These are phyloP conservation scores for Macaranga tanarius DNA, from an alignment of 441 rosid species.

Conservation along the genomic window DNA sequence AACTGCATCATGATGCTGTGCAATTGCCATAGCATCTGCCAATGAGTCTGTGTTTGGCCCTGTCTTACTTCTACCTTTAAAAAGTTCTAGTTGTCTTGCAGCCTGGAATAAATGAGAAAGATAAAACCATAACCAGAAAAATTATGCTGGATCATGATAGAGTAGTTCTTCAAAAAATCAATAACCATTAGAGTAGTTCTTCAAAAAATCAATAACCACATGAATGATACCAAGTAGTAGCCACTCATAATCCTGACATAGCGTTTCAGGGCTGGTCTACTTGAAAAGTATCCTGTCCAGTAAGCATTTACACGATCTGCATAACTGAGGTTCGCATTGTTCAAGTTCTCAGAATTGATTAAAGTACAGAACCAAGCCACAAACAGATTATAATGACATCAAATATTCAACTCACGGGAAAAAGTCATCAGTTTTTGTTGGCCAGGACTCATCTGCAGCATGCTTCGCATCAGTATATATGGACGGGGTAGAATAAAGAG, in stretches of 20 bases:
- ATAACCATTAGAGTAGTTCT: slow-evolving; percentile 2
- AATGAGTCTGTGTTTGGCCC: slow-evolving; percentile 80
- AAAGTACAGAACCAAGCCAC: slow-evolving; percentile 19
- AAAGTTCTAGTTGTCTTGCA: slow-evolving; percentile 92
- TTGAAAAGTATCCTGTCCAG: slow-evolving; percentile 98
- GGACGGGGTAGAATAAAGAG: slow-evolving; percentile 96
- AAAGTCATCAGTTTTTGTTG: slow-evolving; percentile 81
- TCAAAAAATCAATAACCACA: slow-evolving; percentile 10
- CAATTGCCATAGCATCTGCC: slow-evolving; percentile 93
- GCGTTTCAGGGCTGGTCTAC: slow-evolving; percentile 92
- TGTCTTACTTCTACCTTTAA: slow-evolving; percentile 62
- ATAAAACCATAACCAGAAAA: slow-evolving; percentile 12
- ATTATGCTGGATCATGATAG: slow-evolving; percentile 7
- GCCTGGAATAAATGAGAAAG: slow-evolving; percentile 50
- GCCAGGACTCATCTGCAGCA: slow-evolving; percentile 78
- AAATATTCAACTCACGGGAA: slow-evolving; percentile 79
- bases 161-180: slow-evolving; percentile 9
- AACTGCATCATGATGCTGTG: slow-evolving; percentile 99
- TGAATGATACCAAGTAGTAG: slow-evolving; percentile 76
- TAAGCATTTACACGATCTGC: slow-evolving; percentile 95
- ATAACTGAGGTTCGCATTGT: slow-evolving; percentile 53
- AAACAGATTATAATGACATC: slow-evolving; percentile 8
- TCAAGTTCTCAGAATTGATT: slow-evolving; percentile 27
- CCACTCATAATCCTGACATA: slow-evolving; percentile 94
- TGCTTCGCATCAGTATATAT: slow-evolving; percentile 98